Percentiles rank a stretch among this genome's conserved stretches.
Evolutionary conservation across 2,329 filamentous ascomycete genomes (phyloP).

Genomic region (Apiospora rasikravindrae): DNA sequence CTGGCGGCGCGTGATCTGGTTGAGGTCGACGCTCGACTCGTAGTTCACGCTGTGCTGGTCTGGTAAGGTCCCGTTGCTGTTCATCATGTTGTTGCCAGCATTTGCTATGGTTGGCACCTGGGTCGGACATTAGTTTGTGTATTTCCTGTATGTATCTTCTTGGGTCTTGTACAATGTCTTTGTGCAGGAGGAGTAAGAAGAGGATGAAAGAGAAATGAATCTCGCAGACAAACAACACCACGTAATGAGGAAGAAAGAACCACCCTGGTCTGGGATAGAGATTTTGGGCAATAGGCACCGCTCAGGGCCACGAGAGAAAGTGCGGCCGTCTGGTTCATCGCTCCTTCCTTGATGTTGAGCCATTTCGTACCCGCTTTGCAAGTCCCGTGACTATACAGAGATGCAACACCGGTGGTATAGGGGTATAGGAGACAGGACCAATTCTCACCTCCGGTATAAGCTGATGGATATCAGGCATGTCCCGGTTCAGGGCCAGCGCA

Average conservation of each 20-base stretch:
- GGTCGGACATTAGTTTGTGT: background rate
- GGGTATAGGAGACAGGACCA: background rate
- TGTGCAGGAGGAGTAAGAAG: background rate
- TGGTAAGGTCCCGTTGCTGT: slow-evolving; percentile 16
- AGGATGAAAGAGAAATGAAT: background rate
- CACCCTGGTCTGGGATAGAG: background rate
- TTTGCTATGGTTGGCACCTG: background rate
- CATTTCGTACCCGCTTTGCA: background rate
- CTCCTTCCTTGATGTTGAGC: background rate
- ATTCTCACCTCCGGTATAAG: slow-evolving; percentile 4
- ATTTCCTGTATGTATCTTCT: background rate
- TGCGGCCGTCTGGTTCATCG: background rate
- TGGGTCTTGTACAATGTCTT: background rate
- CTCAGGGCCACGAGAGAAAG: background rate
- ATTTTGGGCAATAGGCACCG: background rate
- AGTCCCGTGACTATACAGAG: background rate
- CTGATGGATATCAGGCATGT: slow-evolving; percentile 10
- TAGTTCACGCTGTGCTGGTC: slow-evolving; percentile 29
- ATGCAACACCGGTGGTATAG: background rate
- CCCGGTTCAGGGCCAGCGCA: background rate
- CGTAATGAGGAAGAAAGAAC: background rate
- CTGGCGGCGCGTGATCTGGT: slow-evolving; percentile 42
- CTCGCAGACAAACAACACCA: background rate
- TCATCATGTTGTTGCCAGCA: slow-evolving; percentile 23
- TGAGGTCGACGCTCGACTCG: slow-evolving; percentile 34